phyloP scores from a whole-genome alignment of 306 rosid genomes.

The Cucumis melo region DNA sequence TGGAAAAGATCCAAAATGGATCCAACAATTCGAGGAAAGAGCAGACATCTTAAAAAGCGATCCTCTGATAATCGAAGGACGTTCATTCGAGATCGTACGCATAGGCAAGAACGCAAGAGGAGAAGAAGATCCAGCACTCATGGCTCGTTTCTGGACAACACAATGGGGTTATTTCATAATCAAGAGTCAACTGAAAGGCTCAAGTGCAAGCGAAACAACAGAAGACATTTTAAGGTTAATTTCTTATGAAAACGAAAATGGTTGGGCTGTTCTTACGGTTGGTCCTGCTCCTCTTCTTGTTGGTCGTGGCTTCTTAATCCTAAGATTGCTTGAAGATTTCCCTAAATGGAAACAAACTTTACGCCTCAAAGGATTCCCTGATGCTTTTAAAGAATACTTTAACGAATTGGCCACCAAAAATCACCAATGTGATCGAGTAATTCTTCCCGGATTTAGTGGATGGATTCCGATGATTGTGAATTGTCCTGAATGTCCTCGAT shows the following conservation, averaged over 20 bases:
- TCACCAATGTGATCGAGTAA: not conserved
- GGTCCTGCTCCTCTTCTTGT: slow-evolving; percentile 5
- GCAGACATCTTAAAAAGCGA: not conserved
- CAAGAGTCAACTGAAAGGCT: not conserved
- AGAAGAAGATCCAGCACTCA: not conserved
- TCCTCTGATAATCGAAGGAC: not conserved
- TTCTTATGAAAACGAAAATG: not conserved
- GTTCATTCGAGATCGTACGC: not conserved
- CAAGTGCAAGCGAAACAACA: not conserved
- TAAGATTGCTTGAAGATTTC: not conserved
- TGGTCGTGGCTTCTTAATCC: slow-evolving; percentile 5
- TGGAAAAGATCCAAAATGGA: not conserved
- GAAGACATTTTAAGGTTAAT: not conserved
- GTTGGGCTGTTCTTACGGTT: not conserved
- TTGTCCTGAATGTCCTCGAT: slow-evolving; percentile 18
- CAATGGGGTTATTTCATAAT: not conserved
- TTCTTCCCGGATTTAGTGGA: slow-evolving; percentile 10
- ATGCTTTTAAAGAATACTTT: not conserved
- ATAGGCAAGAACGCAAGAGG: not conserved
- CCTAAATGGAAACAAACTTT: not conserved
- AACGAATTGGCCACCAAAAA: slow-evolving; percentile 10
- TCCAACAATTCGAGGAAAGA: not conserved
- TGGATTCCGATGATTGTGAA: slow-evolving; percentile 9
- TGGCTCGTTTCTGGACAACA: slow-evolving; percentile 1
- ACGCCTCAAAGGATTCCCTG: slow-evolving; percentile 13